Conservation (phyloP, 192 early-diverging fungal genomes). For the Funneliformis mosseae region DNA sequence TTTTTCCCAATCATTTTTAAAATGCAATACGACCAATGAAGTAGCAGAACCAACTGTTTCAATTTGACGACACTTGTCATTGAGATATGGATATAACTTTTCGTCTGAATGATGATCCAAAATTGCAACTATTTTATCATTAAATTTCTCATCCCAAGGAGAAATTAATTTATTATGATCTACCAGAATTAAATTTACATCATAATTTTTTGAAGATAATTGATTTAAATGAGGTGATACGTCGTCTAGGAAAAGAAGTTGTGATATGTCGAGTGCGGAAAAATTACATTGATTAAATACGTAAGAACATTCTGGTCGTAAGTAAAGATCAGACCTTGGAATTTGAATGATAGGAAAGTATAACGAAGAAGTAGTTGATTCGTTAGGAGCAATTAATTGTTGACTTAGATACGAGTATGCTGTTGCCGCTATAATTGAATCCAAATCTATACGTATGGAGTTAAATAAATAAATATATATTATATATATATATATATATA, state of each 20-base stretch:
- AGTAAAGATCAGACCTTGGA: constrained; percentile 56
- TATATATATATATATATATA: background rate
- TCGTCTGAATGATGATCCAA: constrained; percentile 78
- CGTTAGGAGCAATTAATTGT: background rate
- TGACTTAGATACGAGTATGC: constrained; percentile 55
- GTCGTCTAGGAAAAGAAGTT: constrained; percentile 55
- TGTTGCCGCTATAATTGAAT: constrained; percentile 65
- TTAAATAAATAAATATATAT: background rate
- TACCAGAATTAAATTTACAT: constrained; percentile 52
- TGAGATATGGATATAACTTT: constrained; percentile 52
- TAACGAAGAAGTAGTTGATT: background rate
- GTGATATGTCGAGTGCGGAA: constrained; percentile 12
- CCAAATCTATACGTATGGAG: constrained; percentile 60
- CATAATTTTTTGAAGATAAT: constrained; percentile 14
- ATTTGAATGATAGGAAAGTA: constrained; percentile 66
- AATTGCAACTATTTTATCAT: constrained; percentile 54
- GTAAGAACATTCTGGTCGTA: constrained; percentile 64
- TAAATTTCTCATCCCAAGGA: constrained; percentile 14
- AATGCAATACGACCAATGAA: constrained; percentile 53
- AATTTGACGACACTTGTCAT: constrained; percentile 50
- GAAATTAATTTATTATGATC: constrained; percentile 68
- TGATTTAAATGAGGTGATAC: constrained; percentile 28
- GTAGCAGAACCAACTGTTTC: constrained; percentile 63
- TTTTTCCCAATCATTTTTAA: constrained; percentile 32
- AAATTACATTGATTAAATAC: constrained; percentile 47